These are phyloP conservation scores for Colletotrichum theobromicola DNA, from an alignment of 2,329 filamentous ascomycete species.

Conservation along the genomic window DNA sequence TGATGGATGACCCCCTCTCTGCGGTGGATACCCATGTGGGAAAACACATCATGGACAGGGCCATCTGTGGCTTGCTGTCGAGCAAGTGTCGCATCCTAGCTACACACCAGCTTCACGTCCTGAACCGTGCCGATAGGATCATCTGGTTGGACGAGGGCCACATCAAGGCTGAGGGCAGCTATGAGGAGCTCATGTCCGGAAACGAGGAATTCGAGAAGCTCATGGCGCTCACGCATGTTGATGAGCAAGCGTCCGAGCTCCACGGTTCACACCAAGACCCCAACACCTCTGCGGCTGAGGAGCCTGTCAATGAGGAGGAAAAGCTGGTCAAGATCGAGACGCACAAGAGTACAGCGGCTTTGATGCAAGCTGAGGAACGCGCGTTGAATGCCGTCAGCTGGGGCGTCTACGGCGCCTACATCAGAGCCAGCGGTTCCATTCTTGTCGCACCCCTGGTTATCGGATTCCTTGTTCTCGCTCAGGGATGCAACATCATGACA, in stretches of 20 bases:
- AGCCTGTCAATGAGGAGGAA: slow-evolving; percentile 31
- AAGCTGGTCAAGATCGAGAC: slow-evolving; percentile 50
- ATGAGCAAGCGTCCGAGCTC: not conserved
- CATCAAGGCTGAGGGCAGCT: slow-evolving; percentile 86
- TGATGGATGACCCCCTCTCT: slow-evolving; percentile 73
- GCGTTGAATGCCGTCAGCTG: slow-evolving; percentile 79
- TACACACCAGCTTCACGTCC: slow-evolving; percentile 91
- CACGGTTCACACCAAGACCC: not conserved
- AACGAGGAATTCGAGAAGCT: slow-evolving; percentile 78
- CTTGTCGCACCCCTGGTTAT: slow-evolving; percentile 70
- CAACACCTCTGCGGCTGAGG: slow-evolving; percentile 12
- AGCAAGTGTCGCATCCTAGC: slow-evolving; percentile 90
- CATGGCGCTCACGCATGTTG: slow-evolving; percentile 67
- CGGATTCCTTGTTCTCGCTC: slow-evolving; percentile 67
- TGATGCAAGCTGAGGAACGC: slow-evolving; percentile 77
- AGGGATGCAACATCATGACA: slow-evolving; percentile 70
- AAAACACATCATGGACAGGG: slow-evolving; percentile 85
- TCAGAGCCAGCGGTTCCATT: slow-evolving; percentile 74
- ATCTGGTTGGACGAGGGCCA: slow-evolving; percentile 88
- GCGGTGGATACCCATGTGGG: slow-evolving; percentile 74
- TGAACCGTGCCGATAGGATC: slow-evolving; percentile 88
- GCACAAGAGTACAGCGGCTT: slow-evolving; percentile 60
- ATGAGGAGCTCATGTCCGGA: slow-evolving; percentile 81
- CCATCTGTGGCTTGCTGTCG: slow-evolving; percentile 85
- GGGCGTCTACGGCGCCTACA: slow-evolving; percentile 79